Conservation (phyloP, 2,329 filamentous ascomycete species). For the Phyllosticta ampelicida region DNA sequence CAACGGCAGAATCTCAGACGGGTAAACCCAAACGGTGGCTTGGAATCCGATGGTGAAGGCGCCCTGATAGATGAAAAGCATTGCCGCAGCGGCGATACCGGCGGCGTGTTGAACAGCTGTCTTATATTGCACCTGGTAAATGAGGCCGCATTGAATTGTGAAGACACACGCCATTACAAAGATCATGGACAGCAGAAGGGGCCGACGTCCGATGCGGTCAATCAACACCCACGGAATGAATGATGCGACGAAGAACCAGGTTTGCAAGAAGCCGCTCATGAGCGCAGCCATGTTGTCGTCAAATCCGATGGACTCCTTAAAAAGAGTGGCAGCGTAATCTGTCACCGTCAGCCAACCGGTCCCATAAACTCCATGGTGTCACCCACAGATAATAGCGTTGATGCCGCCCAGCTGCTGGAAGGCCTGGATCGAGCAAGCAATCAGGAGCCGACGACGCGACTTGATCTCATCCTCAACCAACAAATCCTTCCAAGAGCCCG, state of each 20-base stretch:
- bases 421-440: constrained; percentile 21
- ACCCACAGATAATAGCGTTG: constrained; percentile 35
- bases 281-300: constrained; percentile 36
- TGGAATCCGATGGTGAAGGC: constrained; percentile 34
- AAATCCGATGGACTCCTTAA: constrained; percentile 36
- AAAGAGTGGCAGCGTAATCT: constrained; percentile 38
- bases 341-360: background rate
- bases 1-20: constrained; percentile 32
- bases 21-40: constrained; percentile 36
- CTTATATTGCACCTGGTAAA: constrained; percentile 30
- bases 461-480: constrained; percentile 25
- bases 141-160: constrained; percentile 31
- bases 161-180: constrained; percentile 25
- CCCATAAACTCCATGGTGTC: background rate
- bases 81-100: constrained; percentile 29
- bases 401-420: constrained; percentile 41
- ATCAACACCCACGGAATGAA: constrained; percentile 40
- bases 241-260: constrained; percentile 33
- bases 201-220: constrained; percentile 36
- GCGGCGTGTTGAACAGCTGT: constrained; percentile 23
- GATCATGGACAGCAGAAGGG: constrained; percentile 33
- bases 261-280: constrained; percentile 44
- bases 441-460: constrained; percentile 19
- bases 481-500: constrained; percentile 22
- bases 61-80: constrained; percentile 37